Conservation (phyloP, 352 stramenopile genomes). For the Phytophthora meadii region DNA sequence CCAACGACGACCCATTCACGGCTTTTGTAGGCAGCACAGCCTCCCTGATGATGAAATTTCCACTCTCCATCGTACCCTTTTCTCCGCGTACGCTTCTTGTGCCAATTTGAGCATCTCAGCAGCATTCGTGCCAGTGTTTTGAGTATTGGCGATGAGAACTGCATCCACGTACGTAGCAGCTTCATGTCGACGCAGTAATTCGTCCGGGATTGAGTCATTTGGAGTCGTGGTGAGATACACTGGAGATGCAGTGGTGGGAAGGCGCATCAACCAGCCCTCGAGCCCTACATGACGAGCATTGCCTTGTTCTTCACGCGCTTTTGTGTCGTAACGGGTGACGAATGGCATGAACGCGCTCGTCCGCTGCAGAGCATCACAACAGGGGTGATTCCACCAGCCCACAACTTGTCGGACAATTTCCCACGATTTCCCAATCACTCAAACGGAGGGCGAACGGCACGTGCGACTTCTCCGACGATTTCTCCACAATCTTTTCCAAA, state of each 20-base stretch:
- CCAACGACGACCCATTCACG: conserved; percentile 63
- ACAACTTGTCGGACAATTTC: conserved; percentile 48
- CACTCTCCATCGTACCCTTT: conserved; percentile 66
- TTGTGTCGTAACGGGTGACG: conserved; percentile 71
- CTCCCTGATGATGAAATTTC: conserved; percentile 74
- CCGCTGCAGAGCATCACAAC: conserved; percentile 64
- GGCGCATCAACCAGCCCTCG: conserved; percentile 59
- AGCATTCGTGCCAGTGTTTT: conserved; percentile 36
- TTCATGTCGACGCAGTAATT: conserved; percentile 65
- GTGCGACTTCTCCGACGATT: conserved; percentile 66
- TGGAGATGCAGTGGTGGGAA: conserved; percentile 71
- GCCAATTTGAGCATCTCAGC: conserved; percentile 63
- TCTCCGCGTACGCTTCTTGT: conserved; percentile 61
- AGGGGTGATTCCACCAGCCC: conserved; percentile 54
- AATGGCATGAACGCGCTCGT: conserved; percentile 72
- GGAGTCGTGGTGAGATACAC: conserved; percentile 66
- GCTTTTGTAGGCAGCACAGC: conserved; percentile 69
- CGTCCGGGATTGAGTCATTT: conserved; percentile 35
- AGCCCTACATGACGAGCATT: conserved; percentile 81
- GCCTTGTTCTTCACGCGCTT: conserved; percentile 77
- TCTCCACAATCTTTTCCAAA: conserved; percentile 68
- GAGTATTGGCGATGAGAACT: conserved; percentile 53
- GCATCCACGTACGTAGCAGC: conserved; percentile 78
- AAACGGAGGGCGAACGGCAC: conserved; percentile 43
- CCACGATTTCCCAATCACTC: conserved; percentile 65